These are phyloP conservation scores for Xylariaceae sp. DNA, from an alignment of 2,329 filamentous ascomycete species.

Conservation along the genomic window DNA sequence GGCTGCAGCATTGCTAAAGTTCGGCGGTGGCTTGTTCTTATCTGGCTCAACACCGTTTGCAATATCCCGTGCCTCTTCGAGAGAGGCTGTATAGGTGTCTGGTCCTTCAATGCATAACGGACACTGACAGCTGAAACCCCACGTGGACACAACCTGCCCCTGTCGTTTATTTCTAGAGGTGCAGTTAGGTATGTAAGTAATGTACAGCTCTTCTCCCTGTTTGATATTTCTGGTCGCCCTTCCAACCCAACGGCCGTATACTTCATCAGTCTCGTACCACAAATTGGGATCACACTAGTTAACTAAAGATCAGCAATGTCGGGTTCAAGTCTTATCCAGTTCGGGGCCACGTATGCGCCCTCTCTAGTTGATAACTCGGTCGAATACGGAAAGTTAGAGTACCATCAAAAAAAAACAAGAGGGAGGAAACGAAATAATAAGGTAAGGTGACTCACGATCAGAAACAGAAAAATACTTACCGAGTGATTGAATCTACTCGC, in stretches of 20 bases:
- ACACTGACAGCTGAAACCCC: slow-evolving; percentile 13
- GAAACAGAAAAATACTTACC: slow-evolving; percentile 1
- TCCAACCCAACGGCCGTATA: slow-evolving; percentile 7
- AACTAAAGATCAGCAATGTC: not conserved
- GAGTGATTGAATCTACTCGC: slow-evolving; percentile 22
- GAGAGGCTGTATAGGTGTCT: slow-evolving; percentile 14
- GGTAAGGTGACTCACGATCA: no score
- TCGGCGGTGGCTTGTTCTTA: not conserved
- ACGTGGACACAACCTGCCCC: not conserved
- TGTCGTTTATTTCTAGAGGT: not conserved
- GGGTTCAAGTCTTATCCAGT: no score
- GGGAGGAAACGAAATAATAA: no score
- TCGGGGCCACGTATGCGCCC: no score
- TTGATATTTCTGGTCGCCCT: slow-evolving; percentile 7
- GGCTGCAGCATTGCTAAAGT: not conserved
- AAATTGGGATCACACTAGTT: slow-evolving; percentile 17
- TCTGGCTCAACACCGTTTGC: not conserved
- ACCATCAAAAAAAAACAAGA: no score
- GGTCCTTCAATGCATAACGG: not conserved
- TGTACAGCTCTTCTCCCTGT: slow-evolving; percentile 10
- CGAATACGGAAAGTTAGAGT: no score
- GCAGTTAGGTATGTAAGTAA: not conserved
- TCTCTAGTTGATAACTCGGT: no score
- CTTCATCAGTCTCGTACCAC: not conserved
- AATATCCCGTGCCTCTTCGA: slow-evolving; percentile 1